phyloP scores from a whole-genome alignment of 768 basidiomycete genomes.

The Suillus paluster region DNA sequence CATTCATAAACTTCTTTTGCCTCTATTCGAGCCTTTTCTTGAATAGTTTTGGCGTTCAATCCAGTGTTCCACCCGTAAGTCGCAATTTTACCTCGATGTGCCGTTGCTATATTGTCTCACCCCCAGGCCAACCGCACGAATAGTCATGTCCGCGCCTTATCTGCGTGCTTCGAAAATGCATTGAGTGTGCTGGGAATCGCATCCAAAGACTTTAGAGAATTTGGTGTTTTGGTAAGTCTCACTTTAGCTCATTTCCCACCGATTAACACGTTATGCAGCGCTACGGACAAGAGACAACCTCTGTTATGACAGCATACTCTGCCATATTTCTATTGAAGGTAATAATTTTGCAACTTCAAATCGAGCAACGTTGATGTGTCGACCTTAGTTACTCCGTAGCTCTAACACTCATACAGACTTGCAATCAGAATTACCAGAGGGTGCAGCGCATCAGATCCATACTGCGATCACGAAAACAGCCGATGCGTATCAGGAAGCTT shows the following conservation, averaged over 20 bases:
- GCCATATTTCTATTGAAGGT: slow-evolving; percentile 83
- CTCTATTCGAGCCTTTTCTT: slow-evolving; percentile 80
- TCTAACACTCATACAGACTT: slow-evolving; percentile 60
- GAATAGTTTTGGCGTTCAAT: slow-evolving; percentile 82
- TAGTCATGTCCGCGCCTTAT: slow-evolving; percentile 70
- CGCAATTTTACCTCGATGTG: slow-evolving; percentile 5
- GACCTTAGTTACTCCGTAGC: slow-evolving; percentile 66
- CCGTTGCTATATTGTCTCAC: not conserved
- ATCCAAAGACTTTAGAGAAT: slow-evolving; percentile 70
- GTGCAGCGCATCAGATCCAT: slow-evolving; percentile 68
- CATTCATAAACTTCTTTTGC: slow-evolving; percentile 76
- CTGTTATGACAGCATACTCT: slow-evolving; percentile 86
- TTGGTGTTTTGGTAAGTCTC: slow-evolving; percentile 70
- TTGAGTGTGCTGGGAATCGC: slow-evolving; percentile 72
- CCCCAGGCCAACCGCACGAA: slow-evolving; percentile 58
- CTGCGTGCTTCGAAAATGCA: slow-evolving; percentile 76
- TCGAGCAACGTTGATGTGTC: slow-evolving; percentile 10
- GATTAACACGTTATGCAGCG: slow-evolving; percentile 49
- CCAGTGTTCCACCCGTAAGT: slow-evolving; percentile 59
- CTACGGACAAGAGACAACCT: slow-evolving; percentile 84
- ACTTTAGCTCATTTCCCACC: slow-evolving; percentile 6
- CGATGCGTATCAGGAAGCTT: slow-evolving; percentile 78
- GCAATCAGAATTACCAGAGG: slow-evolving; percentile 61
- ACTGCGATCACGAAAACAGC: slow-evolving; percentile 68
- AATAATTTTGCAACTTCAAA: slow-evolving; percentile 12